These are phyloP conservation scores for Candida sp. DNA, from an alignment of 1,139 yeast species.

Conservation along the genomic window DNA sequence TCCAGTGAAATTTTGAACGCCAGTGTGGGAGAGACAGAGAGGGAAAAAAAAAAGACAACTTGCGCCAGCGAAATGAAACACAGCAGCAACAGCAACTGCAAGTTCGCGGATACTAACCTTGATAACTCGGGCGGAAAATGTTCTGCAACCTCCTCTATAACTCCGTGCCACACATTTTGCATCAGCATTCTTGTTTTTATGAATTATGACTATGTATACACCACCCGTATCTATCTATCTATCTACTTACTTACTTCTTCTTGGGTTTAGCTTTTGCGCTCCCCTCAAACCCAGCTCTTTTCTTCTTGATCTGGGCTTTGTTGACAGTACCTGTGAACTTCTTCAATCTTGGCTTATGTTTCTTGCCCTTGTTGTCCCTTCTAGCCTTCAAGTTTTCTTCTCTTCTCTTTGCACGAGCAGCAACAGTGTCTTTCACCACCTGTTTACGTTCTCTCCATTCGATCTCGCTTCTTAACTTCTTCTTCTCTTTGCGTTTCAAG, in stretches of 20 bases:
- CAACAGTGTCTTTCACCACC: constrained; percentile 73
- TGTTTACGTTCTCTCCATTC: constrained; percentile 91
- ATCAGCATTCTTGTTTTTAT: too few relatives aligned
- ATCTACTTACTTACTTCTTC: constrained; percentile 16
- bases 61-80: background rate
- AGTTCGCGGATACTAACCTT: too few relatives aligned
- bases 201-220: too few relatives aligned
- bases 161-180: background rate
- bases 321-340: constrained; percentile 64
- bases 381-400: constrained; percentile 88
- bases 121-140: too few relatives aligned
- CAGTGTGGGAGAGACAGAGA: too few relatives aligned
- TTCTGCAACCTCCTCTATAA: background rate
- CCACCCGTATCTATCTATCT: too few relatives aligned
- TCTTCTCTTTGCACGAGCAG: constrained; percentile 80
- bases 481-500: constrained; percentile 78
- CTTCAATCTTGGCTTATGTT: constrained; percentile 70
- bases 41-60: too few relatives aligned
- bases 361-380: constrained; percentile 79
- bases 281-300: constrained; percentile 66
- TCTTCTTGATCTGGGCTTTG: constrained; percentile 32
- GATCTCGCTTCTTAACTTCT: constrained; percentile 78
- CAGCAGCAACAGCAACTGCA: background rate
- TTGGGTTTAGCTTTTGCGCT: constrained; percentile 44
- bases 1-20: background rate